Conservation (phyloP, 192 early-diverging fungal genomes). For the Chytriomyces sp. region DNA sequence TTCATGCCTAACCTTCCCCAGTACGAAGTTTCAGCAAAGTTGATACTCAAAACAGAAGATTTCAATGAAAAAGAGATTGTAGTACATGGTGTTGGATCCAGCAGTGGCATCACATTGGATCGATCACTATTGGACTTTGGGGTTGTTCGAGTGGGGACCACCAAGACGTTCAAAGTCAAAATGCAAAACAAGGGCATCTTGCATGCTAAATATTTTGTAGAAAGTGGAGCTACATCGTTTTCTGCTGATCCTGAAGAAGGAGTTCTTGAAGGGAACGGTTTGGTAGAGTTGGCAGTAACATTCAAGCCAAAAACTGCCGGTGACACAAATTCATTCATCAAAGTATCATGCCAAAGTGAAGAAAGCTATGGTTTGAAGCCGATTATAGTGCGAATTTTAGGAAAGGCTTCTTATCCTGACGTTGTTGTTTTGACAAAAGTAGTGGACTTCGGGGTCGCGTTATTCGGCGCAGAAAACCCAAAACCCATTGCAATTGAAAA, state of each 20-base stretch:
- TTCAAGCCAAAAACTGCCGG: constrained; percentile 50
- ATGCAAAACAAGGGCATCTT: constrained; percentile 55
- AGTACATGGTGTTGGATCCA: constrained; percentile 54
- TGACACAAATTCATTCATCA: constrained; percentile 35
- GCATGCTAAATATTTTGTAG: constrained; percentile 53
- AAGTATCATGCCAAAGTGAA: constrained; percentile 31
- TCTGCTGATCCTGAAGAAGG: constrained; percentile 60
- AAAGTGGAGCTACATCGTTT: constrained; percentile 49
- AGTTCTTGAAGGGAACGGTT: constrained; percentile 52
- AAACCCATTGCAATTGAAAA: constrained; percentile 53
- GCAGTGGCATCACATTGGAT: constrained; percentile 38
- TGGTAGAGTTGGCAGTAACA: constrained; percentile 45
- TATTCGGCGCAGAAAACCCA: constrained; percentile 51
- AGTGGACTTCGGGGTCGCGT: constrained; percentile 60
- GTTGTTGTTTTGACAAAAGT: constrained; percentile 52
- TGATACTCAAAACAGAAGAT: constrained; percentile 48
- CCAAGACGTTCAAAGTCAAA: constrained; percentile 27
- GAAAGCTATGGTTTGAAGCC: constrained; percentile 43
- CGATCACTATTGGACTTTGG: constrained; percentile 46
- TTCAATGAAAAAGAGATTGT: constrained; percentile 47
- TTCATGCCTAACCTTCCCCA: constrained; percentile 55
- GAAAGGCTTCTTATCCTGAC: constrained; percentile 61
- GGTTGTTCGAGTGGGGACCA: constrained; percentile 52
- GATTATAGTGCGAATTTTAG: constrained; percentile 36
- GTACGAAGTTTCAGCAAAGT: constrained; percentile 42